A percentile compares a stretch with the other conserved stretches of the same genome.
Evolutionary conservation across 75 land plant species (phyloP).

Genomic region (Selaginella moellendorffii): DNA sequence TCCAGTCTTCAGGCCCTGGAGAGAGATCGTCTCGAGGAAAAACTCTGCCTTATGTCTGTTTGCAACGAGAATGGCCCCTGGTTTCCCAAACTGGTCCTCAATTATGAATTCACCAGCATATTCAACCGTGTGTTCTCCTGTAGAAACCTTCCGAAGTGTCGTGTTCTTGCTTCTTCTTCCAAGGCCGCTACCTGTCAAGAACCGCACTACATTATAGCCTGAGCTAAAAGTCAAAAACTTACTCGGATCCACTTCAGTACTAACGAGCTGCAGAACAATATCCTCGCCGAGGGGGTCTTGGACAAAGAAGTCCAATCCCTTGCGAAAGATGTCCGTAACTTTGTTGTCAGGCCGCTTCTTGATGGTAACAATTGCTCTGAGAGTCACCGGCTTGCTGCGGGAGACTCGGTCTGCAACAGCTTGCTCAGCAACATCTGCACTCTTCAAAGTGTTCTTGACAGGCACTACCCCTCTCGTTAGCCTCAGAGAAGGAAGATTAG

Average conservation of each 20-base stretch:
- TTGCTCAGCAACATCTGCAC: background rate
- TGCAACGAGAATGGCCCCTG: conserved; percentile 62
- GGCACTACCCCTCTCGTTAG: too few relatives aligned
- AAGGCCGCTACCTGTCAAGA: background rate
- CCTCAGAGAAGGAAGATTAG: too few relatives aligned
- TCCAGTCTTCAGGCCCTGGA: conserved; percentile 35
- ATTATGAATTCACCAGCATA: background rate
- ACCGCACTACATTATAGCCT: background rate
- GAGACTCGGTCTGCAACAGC: background rate
- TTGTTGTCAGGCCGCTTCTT: conserved; percentile 38
- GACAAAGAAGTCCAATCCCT: conserved; percentile 33
- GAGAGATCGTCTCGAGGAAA: conserved; percentile 48
- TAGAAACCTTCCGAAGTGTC: background rate
- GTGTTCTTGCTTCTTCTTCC: background rate
- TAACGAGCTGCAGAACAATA: conserved; percentile 57
- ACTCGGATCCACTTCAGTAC: conserved; percentile 70
- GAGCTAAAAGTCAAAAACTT: background rate
- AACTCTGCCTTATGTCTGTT: conserved; percentile 66
- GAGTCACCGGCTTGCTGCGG: too few relatives aligned
- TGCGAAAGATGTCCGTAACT: conserved; percentile 31
- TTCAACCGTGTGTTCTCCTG: background rate
- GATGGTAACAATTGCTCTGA: conserved; percentile 38
- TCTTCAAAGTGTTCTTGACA: background rate
- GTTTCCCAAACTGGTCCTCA: conserved; percentile 42
- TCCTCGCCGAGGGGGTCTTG: conserved; percentile 43